phyloP scores from a whole-genome alignment of 345 rosid species.

The Populus tremula region DNA sequence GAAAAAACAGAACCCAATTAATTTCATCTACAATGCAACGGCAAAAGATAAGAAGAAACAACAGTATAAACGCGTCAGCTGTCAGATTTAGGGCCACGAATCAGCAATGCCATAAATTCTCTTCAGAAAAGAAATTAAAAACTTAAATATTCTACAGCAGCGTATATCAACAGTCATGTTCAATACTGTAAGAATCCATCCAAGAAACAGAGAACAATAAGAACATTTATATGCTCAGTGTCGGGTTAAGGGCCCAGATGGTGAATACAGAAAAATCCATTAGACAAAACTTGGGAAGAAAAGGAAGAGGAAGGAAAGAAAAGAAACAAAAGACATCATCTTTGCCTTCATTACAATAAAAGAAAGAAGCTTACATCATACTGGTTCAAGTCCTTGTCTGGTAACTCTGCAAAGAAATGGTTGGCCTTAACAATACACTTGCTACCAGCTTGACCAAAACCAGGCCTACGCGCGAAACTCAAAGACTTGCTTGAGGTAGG shows the following conservation, averaged over 20 bases:
- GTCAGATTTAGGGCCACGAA: conserved; percentile 44
- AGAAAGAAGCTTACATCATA: conserved; percentile 70
- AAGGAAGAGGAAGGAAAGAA: neutral
- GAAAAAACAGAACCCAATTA: conserved; percentile 29
- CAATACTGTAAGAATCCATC: neutral
- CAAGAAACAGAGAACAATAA: neutral
- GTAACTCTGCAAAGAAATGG: conserved; percentile 91
- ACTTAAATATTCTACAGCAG: neutral
- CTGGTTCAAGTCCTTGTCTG: conserved; percentile 86
- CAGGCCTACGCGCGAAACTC: conserved; percentile 80
- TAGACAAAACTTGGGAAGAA: neutral
- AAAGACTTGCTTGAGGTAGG: conserved; percentile 68
- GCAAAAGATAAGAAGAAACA: conserved; percentile 24
- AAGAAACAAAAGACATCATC: neutral
- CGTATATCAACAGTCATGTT: conserved; percentile 1
- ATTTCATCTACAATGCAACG: conserved; percentile 35
- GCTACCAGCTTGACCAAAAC: conserved; percentile 83
- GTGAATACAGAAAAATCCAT: neutral
- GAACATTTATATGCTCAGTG: conserved; percentile 2
- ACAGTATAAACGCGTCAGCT: conserved; percentile 20
- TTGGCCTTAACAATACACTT: conserved; percentile 96
- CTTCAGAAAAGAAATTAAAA: neutral
- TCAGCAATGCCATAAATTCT: conserved; percentile 20
- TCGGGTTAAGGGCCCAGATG: conserved; percentile 21
- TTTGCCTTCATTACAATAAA: conserved; percentile 14